phyloP scores from a whole-genome alignment of 1,284 basidiomycete species.

The Anthracocystis walkeri region DNA sequence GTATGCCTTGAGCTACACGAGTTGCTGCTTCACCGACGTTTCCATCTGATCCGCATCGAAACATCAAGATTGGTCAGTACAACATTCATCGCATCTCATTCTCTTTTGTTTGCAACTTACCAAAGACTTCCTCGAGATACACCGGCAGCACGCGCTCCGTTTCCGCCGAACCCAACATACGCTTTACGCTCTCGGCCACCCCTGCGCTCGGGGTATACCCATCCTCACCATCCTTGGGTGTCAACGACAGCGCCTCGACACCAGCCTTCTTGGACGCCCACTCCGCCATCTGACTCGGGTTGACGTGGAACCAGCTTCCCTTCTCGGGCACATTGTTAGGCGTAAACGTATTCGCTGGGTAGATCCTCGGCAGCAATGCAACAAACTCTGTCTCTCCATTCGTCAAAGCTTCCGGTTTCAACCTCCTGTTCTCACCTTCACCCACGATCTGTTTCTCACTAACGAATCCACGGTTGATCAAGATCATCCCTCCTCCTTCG shows the following conservation, averaged over 20 bases:
- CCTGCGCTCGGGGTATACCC: slow-evolving; percentile 51
- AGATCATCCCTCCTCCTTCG: slow-evolving; percentile 75
- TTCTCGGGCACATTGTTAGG: slow-evolving; percentile 85
- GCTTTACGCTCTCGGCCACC: slow-evolving; percentile 41
- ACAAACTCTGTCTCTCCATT: slow-evolving; percentile 31
- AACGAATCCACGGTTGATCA: slow-evolving; percentile 85
- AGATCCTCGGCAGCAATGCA: slow-evolving; percentile 61
- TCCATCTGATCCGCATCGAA: slow-evolving; percentile 72
- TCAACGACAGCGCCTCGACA: slow-evolving; percentile 73
- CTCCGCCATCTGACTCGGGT: slow-evolving; percentile 82
- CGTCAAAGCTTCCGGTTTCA: slow-evolving; percentile 36
- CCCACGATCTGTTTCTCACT: slow-evolving; percentile 71
- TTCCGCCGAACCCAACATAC: slow-evolving; percentile 34
- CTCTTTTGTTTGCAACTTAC: not conserved
- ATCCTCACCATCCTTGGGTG: slow-evolving; percentile 18
- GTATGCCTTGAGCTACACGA: slow-evolving; percentile 80
- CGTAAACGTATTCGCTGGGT: slow-evolving; percentile 78
- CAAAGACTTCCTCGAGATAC: slow-evolving; percentile 65
- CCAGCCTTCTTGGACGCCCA: slow-evolving; percentile 84
- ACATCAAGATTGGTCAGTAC: not conserved
- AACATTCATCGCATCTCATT: too few species aligned
- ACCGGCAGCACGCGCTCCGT: slow-evolving; percentile 55
- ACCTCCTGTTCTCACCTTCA: slow-evolving; percentile 25
- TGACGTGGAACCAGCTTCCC: slow-evolving; percentile 88
- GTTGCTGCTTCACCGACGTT: slow-evolving; percentile 78